Base-by-base conservation (phyloP, 495 filamentous ascomycete genomes). In the Delitschia confertaspora region DNA sequence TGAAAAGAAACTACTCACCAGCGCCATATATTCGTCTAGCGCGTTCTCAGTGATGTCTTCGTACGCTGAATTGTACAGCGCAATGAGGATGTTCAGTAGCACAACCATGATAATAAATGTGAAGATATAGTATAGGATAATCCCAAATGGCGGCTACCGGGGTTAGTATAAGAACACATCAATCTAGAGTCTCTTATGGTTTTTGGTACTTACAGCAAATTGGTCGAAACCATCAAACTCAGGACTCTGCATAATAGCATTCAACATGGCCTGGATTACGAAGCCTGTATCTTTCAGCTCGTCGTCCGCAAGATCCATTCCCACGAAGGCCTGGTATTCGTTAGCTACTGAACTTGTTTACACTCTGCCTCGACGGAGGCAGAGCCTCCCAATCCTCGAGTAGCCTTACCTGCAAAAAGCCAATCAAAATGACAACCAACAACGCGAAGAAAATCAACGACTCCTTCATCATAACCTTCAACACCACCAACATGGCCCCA, bases 391-490 rank as follows among this genome's bases (percentile, higher is more conserved):
- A n/a, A n/a, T n/a, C n/a, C n/a, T n/a, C n/a, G n/a, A n/a, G n/a
- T n/a, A n/a, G n/a, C n/a, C n/a, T n/a, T n/a, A n/a, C n/a, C n/a
- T 98, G 91, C 36, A 95, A 69, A 65, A 98, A 98, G 13, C 91
- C 91, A 32, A 89, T 63, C 33, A 93, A 65, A 37, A 98, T 81
- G 36, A 95, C 79, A 36, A 80, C 65, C 4, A 98, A 74, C n/a
- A 98, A 72, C 5, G 88, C 85, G 55, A 98, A 98, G 71, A 98
- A 98, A 50, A 96, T 95, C 40, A 98, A 65, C 42, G 85, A 93
- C 60, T 98, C 91, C 56, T 88, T 86, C 91, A 98, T 96, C 93
- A 98, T 96, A 37, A 96, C 88, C 56, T 95, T 88, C 24, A 98
- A 67, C 3, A 98, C 85, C 6, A 96, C 88, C 24, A 98, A 72